Evolutionary conservation across 1,284 basidiomycete species (phyloP).

Genomic region (Naganishia cerealis): DNA sequence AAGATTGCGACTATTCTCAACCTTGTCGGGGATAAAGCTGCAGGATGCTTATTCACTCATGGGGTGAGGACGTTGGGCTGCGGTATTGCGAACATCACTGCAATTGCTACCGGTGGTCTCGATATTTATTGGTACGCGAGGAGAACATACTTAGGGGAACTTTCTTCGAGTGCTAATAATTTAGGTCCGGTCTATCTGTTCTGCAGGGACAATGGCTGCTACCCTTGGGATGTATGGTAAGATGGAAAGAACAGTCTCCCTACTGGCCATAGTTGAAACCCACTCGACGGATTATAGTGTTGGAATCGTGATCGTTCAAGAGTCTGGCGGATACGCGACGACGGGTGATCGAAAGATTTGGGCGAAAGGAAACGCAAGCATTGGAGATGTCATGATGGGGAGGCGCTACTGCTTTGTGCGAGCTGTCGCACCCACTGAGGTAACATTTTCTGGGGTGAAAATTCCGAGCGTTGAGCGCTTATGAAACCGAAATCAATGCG

Average conservation of each 20-base stretch:
- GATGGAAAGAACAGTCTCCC: neutral
- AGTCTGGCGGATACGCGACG: constrained; percentile 74
- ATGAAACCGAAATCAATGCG: neutral
- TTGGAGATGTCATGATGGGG: constrained; percentile 70
- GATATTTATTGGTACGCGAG: constrained; percentile 64
- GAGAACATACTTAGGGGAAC: neutral
- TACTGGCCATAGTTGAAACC: neutral
- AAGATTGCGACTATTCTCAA: constrained; percentile 71
- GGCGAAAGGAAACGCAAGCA: constrained; percentile 50
- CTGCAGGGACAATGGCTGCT: constrained; percentile 44
- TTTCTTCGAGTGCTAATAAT: neutral
- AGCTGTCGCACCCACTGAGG: constrained; percentile 16
- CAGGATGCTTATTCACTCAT: constrained; percentile 79
- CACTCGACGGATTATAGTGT: constrained; percentile 54
- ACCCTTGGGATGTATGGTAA: constrained; percentile 76
- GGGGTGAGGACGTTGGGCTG: constrained; percentile 64
- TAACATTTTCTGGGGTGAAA: neutral
- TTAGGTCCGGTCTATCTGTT: neutral
- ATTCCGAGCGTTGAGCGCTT: neutral
- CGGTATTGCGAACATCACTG: constrained; percentile 56
- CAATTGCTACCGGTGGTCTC: constrained; percentile 79
- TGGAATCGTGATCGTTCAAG: constrained; percentile 83
- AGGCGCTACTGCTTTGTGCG: constrained; percentile 61
- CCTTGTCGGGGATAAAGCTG: constrained; percentile 70
- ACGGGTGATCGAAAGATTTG: constrained; percentile 61